Conservation (phyloP, 768 basidiomycete species). For the Gymnopilus junonius region DNA sequence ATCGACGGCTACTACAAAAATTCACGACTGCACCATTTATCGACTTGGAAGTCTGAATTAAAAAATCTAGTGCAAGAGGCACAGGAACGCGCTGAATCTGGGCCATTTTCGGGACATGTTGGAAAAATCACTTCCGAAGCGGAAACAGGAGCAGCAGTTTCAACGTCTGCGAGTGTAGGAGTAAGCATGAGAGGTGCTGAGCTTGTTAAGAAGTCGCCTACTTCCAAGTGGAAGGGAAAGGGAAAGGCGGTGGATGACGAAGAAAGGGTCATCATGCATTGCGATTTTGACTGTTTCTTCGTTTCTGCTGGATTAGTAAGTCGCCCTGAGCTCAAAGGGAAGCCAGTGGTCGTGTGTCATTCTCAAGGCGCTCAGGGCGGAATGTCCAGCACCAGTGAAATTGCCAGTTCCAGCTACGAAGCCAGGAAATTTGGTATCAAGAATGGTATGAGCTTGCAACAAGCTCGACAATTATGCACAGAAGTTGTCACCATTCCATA, state of each 20-base stretch:
- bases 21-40: slow-evolving; percentile 90
- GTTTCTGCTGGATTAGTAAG: slow-evolving; percentile 87
- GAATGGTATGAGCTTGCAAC: slow-evolving; percentile 94
- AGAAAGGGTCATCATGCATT: slow-evolving; percentile 83
- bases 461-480: slow-evolving; percentile 79
- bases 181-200: slow-evolving; percentile 60
- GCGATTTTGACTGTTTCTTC: slow-evolving; percentile 97
- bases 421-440: slow-evolving; percentile 86
- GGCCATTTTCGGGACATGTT: slow-evolving; percentile 23
- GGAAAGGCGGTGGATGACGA: slow-evolving; percentile 54
- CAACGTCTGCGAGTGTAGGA: slow-evolving; percentile 6
- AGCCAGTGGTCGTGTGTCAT: slow-evolving; percentile 95
- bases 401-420: slow-evolving; percentile 95
- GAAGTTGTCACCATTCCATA: slow-evolving; percentile 81
- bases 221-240: slow-evolving; percentile 58
- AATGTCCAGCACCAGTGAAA: slow-evolving; percentile 85
- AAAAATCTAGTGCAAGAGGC: slow-evolving; percentile 79
- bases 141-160: not conserved
- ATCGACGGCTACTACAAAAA: slow-evolving; percentile 85
- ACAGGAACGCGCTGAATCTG: slow-evolving; percentile 66
- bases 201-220: slow-evolving; percentile 51
- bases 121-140: slow-evolving; percentile 37
- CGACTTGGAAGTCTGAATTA: slow-evolving; percentile 92
- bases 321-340: slow-evolving; percentile 82
- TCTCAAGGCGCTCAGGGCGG: slow-evolving; percentile 81